These are phyloP conservation scores for Pseudogymnoascus sp. DNA, from an alignment of 2,329 filamentous ascomycete species.

Conservation along the genomic window DNA sequence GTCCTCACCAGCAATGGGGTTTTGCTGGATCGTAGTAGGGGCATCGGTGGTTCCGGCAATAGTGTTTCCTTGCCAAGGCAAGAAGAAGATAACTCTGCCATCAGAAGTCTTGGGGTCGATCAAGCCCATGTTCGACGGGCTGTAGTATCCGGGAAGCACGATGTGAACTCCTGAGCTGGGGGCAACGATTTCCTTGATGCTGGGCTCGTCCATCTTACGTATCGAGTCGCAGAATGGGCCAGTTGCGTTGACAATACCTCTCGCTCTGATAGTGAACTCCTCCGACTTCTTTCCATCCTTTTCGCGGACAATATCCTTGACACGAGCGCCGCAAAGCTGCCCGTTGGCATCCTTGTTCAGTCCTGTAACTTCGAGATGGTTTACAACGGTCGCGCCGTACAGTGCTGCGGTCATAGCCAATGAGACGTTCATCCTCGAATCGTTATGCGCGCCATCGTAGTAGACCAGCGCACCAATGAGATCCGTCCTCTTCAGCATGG, in stretches of 20 bases:
- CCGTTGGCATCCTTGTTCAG: constrained; percentile 66
- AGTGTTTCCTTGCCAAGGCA: constrained; percentile 83
- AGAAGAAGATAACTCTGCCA: constrained; percentile 80
- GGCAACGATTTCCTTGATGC: constrained; percentile 65
- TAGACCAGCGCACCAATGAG: constrained; percentile 75
- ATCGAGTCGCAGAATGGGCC: constrained; percentile 78
- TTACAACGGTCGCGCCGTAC: constrained; percentile 72
- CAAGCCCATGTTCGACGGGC: constrained; percentile 72
- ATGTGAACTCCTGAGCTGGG: constrained; percentile 77
- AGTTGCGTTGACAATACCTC: constrained; percentile 77
- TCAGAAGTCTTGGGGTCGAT: constrained; percentile 78
- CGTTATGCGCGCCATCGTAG: constrained; percentile 82
- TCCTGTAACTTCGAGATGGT: constrained; percentile 69
- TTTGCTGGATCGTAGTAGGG: constrained; percentile 58
- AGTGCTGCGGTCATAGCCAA: constrained; percentile 75
- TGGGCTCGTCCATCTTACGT: constrained; percentile 70
- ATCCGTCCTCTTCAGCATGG: constrained; percentile 72
- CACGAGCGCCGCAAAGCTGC: constrained; percentile 60
- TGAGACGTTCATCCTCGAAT: constrained; percentile 84
- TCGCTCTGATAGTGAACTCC: constrained; percentile 64
- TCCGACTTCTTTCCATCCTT: constrained; percentile 50
- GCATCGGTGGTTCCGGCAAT: constrained; percentile 80
- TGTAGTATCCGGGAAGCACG: constrained; percentile 76
- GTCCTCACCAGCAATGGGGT: constrained; percentile 69
- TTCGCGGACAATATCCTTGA: constrained; percentile 60